Percentiles rank a stretch among this genome's conserved stretches.
Evolutionary conservation across 495 filamentous ascomycete species (phyloP).

Genomic region (Daldinia decipiens): DNA sequence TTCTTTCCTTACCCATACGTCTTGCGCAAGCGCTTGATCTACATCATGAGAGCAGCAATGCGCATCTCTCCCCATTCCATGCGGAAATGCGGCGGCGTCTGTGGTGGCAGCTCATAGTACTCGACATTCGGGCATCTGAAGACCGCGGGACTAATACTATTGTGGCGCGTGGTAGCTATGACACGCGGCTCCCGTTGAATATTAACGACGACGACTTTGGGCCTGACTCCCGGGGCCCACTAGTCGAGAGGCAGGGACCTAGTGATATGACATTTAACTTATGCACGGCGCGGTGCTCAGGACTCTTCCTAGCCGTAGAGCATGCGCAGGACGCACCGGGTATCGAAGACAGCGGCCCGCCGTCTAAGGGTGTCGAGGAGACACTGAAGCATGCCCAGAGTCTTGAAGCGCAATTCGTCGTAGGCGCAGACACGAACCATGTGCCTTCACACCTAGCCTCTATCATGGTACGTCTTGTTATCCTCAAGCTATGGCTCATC

Average conservation of each 20-base stretch:
- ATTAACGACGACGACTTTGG: slow-evolving; percentile 76
- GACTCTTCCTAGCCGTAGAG: slow-evolving; percentile 55
- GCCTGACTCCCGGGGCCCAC: slow-evolving; percentile 61
- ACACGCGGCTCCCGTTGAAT: slow-evolving; percentile 71
- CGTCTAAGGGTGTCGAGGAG: slow-evolving; percentile 41
- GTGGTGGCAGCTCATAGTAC: slow-evolving; percentile 79
- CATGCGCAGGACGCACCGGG: slow-evolving; percentile 36
- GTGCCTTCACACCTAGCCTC: slow-evolving; percentile 44
- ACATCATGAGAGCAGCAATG: slow-evolving; percentile 68
- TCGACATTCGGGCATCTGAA: slow-evolving; percentile 77
- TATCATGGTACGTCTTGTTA: slow-evolving; percentile 60
- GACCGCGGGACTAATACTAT: slow-evolving; percentile 76
- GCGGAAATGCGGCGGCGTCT: slow-evolving; percentile 78
- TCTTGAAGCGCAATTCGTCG: slow-evolving; percentile 47
- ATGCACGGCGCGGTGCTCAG: slow-evolving; percentile 65
- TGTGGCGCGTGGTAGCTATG: slow-evolving; percentile 69
- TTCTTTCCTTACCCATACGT: slow-evolving; percentile 70
- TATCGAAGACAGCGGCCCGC: slow-evolving; percentile 1
- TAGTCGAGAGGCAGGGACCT: slow-evolving; percentile 61
- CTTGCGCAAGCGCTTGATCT: slow-evolving; percentile 76
- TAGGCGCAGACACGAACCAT: slow-evolving; percentile 40
- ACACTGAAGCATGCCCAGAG: slow-evolving; percentile 40
- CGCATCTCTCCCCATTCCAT: slow-evolving; percentile 69
- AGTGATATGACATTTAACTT: slow-evolving; percentile 79
- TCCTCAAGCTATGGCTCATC: slow-evolving; percentile 72